Evolutionary conservation across 345 rosid species (phyloP).

Genomic region (Bruguiera gymnorhiza): DNA sequence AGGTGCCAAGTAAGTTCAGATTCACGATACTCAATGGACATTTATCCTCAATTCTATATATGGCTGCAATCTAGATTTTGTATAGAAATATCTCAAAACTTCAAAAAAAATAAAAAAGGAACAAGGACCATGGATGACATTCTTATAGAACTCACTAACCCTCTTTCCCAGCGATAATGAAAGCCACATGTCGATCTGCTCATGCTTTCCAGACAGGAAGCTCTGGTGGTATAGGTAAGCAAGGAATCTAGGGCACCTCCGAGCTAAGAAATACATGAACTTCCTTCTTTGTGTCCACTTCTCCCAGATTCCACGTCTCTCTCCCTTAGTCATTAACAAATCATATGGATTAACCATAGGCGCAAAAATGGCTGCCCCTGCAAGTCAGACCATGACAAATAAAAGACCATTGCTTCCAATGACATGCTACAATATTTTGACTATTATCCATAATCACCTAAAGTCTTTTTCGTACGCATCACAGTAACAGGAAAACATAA

Average conservation of each 20-base stretch:
- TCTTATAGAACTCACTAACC: constrained; percentile 33
- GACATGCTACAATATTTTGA: background rate
- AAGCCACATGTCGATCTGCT: constrained; percentile 60
- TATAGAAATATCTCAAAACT: too few relatives aligned
- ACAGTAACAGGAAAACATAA: background rate
- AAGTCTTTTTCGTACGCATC: background rate
- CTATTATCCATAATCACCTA: background rate
- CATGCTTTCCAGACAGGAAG: constrained; percentile 66
- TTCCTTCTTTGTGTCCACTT: constrained; percentile 54
- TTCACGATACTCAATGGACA: too few relatives aligned
- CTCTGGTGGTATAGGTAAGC: constrained; percentile 43
- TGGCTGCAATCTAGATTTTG: background rate
- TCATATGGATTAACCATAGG: constrained; percentile 71
- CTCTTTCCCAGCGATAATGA: constrained; percentile 52
- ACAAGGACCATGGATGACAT: background rate
- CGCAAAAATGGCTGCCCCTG: constrained; percentile 69
- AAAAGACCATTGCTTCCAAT: background rate
- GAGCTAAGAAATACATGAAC: constrained; percentile 59
- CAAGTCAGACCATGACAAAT: constrained; percentile 6
- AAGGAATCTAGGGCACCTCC: constrained; percentile 52
- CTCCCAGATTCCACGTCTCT: constrained; percentile 51
- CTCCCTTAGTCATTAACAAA: constrained; percentile 50
- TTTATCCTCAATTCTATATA: background rate
- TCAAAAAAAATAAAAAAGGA: background rate
- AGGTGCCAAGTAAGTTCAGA: background rate